These are phyloP conservation scores for Jatropha podagrica DNA, from an alignment of 441 rosid genomes.

Conservation along the genomic window DNA sequence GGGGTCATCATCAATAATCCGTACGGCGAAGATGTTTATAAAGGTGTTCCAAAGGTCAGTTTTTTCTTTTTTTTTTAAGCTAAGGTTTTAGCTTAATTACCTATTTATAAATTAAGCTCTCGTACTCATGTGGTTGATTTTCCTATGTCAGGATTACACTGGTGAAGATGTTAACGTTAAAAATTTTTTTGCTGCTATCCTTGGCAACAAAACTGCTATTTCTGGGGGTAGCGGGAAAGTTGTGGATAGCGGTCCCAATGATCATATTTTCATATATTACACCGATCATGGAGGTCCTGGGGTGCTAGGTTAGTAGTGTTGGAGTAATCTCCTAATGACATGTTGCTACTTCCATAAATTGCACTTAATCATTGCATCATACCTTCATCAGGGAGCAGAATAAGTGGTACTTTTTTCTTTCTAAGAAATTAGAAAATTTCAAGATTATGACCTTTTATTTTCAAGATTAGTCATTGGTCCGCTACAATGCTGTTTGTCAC, in stretches of 20 bases:
- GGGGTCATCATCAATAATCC: conserved; percentile 86
- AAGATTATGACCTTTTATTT: too few relatives aligned
- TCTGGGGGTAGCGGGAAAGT: conserved; percentile 94
- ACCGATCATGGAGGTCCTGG: conserved; percentile 98
- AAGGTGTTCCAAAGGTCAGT: conserved; percentile 84
- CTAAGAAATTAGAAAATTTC: neutral
- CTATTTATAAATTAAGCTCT: neutral
- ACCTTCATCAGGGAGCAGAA: neutral
- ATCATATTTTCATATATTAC: conserved; percentile 85
- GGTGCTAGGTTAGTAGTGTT: conserved; percentile 70
- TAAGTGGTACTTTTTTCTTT: neutral
- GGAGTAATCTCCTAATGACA: neutral
- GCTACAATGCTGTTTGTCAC: neutral
- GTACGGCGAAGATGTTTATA: conserved; percentile 79
- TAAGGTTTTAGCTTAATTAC: neutral
- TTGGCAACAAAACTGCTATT: conserved; percentile 72
- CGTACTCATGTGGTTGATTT: conserved; percentile 8
- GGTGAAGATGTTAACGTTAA: conserved; percentile 67
- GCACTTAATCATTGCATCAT: too few relatives aligned
- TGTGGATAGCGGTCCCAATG: conserved; percentile 85
- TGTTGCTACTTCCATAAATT: too few relatives aligned
- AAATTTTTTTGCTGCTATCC: conserved; percentile 77
- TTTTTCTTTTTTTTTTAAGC: neutral
- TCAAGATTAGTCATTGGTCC: too few relatives aligned
- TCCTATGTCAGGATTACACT: conserved; percentile 71